A percentile compares a stretch with the other conserved stretches of the same genome.
Evolutionary conservation across 2,329 filamentous ascomycete genomes (phyloP).

Genomic region (Trichoderma arundinaceum): DNA sequence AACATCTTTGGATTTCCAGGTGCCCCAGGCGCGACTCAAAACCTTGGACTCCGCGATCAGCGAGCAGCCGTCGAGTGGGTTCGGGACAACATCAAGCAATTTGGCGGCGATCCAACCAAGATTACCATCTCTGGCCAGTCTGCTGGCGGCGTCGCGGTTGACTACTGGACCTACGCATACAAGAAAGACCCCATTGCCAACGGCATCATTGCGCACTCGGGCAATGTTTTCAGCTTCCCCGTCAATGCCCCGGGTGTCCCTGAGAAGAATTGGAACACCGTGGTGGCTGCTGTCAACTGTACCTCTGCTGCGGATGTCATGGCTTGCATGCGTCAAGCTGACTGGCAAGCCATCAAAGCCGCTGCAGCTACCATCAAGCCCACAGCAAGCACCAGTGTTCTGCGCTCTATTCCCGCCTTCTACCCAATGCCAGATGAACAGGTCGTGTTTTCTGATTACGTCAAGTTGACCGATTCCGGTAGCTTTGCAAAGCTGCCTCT

Average conservation of each 20-base stretch:
- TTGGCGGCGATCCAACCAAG: constrained; percentile 40
- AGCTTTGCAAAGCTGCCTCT: constrained; percentile 50
- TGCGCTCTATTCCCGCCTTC: constrained; percentile 48
- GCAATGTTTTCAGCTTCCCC: constrained; percentile 53
- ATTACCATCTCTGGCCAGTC: constrained; percentile 47
- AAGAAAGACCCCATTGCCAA: constrained; percentile 54
- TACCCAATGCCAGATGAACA: constrained; percentile 50
- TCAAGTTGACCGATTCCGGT: constrained; percentile 41
- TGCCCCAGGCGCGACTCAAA: constrained; percentile 37
- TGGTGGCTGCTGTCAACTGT: constrained; percentile 49
- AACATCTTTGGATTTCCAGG: constrained; percentile 52
- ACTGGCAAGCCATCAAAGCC: constrained; percentile 46
- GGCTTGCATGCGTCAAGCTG: constrained; percentile 46
- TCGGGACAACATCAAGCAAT: constrained; percentile 42
- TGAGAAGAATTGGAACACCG: constrained; percentile 50
- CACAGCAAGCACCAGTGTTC: constrained; percentile 42
- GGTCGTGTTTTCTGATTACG: constrained; percentile 51
- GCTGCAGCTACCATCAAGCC: constrained; percentile 46
- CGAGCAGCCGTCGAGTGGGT: constrained; percentile 43
- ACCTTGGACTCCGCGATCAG: constrained; percentile 42
- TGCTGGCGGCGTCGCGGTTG: constrained; percentile 47
- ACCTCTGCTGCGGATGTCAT: constrained; percentile 40
- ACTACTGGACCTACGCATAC: constrained; percentile 58
- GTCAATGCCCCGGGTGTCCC: constrained; percentile 45
- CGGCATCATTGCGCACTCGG: constrained; percentile 54